These are phyloP conservation scores for Aspergillus thermomutatus DNA, from an alignment of 2,329 filamentous ascomycete genomes.

Conservation along the genomic window DNA sequence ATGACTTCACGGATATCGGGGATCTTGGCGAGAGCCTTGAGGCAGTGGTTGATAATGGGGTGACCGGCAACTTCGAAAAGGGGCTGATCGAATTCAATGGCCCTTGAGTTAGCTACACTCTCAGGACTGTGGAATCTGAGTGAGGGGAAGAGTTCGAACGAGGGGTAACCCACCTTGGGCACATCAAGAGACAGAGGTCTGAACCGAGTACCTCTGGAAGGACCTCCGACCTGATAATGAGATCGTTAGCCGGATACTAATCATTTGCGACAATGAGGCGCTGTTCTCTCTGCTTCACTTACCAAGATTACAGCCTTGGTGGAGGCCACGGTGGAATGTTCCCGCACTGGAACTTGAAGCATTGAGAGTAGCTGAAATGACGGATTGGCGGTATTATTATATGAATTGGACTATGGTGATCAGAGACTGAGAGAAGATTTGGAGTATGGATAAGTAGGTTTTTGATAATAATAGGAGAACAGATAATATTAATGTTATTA, in stretches of 20 bases:
- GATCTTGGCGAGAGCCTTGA: conserved; percentile 86
- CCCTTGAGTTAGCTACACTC: neutral
- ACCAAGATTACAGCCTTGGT: conserved; percentile 97
- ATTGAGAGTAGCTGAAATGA: conserved; percentile 26
- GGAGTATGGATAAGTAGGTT: neutral
- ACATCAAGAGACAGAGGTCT: conserved; percentile 91
- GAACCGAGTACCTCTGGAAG: conserved; percentile 92
- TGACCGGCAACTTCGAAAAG: conserved; percentile 98
- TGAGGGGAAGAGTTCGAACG: conserved; percentile 16
- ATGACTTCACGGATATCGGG: conserved; percentile 93
- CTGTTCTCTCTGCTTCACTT: conserved; percentile 30
- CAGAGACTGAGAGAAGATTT: neutral
- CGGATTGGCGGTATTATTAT: conserved; percentile 3
- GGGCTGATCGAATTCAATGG: conserved; percentile 54
- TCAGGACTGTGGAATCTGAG: neutral
- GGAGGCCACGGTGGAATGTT: conserved; percentile 49
- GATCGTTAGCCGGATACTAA: conserved; percentile 24
- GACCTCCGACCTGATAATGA: conserved; percentile 74
- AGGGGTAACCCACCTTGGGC: conserved; percentile 67
- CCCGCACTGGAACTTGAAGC: conserved; percentile 46
- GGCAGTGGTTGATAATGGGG: conserved; percentile 97
- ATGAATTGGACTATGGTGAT: neutral
- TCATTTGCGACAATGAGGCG: neutral
- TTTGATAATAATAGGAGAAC: neutral
- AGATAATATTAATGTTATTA: neutral